These are phyloP conservation scores for Candida wancherniae DNA, from an alignment of 805 yeast species.

Conservation along the genomic window DNA sequence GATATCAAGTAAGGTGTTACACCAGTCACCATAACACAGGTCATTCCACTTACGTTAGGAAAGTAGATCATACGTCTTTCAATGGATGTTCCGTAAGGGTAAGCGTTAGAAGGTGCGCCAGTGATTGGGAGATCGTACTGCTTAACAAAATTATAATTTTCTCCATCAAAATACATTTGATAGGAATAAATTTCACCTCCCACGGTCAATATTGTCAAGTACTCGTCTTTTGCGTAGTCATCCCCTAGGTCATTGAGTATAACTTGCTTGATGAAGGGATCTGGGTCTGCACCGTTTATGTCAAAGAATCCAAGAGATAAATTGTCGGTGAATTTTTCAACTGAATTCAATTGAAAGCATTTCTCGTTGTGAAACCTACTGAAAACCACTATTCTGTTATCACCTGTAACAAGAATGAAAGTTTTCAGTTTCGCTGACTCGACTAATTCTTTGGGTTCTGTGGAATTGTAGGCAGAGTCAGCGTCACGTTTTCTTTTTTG, in stretches of 20 bases:
- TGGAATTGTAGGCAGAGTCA: not conserved
- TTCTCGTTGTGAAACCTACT: slow-evolving; percentile 50
- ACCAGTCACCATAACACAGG: slow-evolving; percentile 69
- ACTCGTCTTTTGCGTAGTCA: slow-evolving; percentile 47
- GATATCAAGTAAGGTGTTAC: slow-evolving; percentile 62
- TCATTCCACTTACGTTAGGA: slow-evolving; percentile 52
- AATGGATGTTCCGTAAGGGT: slow-evolving; percentile 59
- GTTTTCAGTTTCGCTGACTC: slow-evolving; percentile 29
- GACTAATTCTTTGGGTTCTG: slow-evolving; percentile 3
- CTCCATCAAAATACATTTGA: slow-evolving; percentile 49
- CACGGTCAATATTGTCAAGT: slow-evolving; percentile 64
- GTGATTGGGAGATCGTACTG: slow-evolving; percentile 47
- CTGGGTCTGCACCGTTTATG: slow-evolving; percentile 52
- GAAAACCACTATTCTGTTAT: slow-evolving; percentile 65
- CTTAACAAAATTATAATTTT: slow-evolving; percentile 37
- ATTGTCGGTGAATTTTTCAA: slow-evolving; percentile 43
- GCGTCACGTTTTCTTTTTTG: slow-evolving; percentile 27
- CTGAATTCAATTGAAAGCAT: slow-evolving; percentile 48
- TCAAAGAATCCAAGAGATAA: slow-evolving; percentile 45
- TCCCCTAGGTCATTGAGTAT: slow-evolving; percentile 67
- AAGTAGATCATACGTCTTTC: slow-evolving; percentile 65
- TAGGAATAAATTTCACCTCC: slow-evolving; percentile 78
- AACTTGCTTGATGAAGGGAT: slow-evolving; percentile 67
- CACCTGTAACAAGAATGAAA: slow-evolving; percentile 70
- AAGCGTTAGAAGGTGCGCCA: slow-evolving; percentile 80